A percentile compares a stretch with the other conserved stretches of the same genome.
These are phyloP conservation scores for Endocarpon pusillum DNA, from an alignment of 495 filamentous ascomycete genomes.

Conservation along the genomic window DNA sequence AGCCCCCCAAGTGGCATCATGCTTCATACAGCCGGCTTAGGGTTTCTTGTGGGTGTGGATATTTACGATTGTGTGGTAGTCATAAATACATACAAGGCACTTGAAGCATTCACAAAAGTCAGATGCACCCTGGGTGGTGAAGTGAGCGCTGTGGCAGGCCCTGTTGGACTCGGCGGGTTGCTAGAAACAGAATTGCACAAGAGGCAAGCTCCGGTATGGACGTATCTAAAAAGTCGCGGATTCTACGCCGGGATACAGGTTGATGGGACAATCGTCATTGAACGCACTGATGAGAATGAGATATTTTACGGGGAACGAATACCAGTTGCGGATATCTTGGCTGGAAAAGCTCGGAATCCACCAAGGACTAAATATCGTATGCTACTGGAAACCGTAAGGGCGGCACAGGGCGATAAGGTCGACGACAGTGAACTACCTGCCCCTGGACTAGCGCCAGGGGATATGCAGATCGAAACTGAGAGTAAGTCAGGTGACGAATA, in stretches of 20 bases:
- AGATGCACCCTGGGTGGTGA: constrained; percentile 65
- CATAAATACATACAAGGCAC: constrained; percentile 65
- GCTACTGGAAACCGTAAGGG: constrained; percentile 64
- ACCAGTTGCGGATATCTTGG: constrained; percentile 62
- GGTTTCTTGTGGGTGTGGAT: constrained; percentile 80
- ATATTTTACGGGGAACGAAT: constrained; percentile 63
- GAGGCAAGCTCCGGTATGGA: constrained; percentile 59
- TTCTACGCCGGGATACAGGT: constrained; percentile 69
- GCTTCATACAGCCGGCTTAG: constrained; percentile 68
- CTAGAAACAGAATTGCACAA: constrained; percentile 59
- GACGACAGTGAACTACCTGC: constrained; percentile 37
- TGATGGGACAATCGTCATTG: constrained; percentile 70
- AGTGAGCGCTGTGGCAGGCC: constrained; percentile 59
- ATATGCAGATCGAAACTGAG: constrained; percentile 40
- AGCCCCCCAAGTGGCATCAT: constrained; percentile 76
- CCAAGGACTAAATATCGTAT: constrained; percentile 43
- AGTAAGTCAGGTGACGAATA: constrained; percentile 7
- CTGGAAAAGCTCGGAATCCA: constrained; percentile 55
- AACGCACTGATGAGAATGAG: constrained; percentile 79
- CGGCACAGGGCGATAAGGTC: constrained; percentile 62
- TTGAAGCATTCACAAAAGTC: constrained; percentile 64
- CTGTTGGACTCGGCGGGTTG: constrained; percentile 56
- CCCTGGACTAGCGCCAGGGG: constrained; percentile 52
- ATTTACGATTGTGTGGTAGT: constrained; percentile 88
- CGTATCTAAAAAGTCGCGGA: constrained; percentile 75